These are phyloP conservation scores for Entomortierella lignicola DNA, from an alignment of 192 early-diverging fungal species.

Conservation along the genomic window DNA sequence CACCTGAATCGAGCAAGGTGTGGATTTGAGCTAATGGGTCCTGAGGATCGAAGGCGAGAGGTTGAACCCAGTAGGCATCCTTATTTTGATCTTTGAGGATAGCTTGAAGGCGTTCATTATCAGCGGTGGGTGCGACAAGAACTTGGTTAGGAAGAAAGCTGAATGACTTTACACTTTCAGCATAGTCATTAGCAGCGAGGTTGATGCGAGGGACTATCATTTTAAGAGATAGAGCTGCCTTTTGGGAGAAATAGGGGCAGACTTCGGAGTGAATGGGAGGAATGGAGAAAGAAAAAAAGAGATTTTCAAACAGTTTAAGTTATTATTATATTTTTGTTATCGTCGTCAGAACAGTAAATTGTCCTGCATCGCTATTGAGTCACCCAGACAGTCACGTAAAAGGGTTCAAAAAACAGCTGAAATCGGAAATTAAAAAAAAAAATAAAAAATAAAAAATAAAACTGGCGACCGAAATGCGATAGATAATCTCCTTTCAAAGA, in stretches of 20 bases:
- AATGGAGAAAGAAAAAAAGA: neutral
- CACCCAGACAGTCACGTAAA: no score
- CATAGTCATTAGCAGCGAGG: slow-evolving; percentile 29
- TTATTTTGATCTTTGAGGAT: slow-evolving; percentile 44
- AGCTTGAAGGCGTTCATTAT: slow-evolving; percentile 29
- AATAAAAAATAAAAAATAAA: no score
- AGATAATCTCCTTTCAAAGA: neutral
- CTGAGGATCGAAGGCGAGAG: slow-evolving; percentile 48
- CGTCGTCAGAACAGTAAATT: neutral
- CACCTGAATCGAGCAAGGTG: slow-evolving; percentile 59
- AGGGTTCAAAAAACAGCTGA: no score
- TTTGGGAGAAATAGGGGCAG: neutral
- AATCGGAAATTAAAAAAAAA: no score
- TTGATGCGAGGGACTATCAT: slow-evolving; percentile 50
- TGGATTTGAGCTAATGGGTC: slow-evolving; percentile 53
- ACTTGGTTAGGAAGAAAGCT: slow-evolving; percentile 41
- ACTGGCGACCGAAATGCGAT: neutral
- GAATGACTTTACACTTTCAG: slow-evolving; percentile 19
- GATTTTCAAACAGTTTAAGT: neutral
- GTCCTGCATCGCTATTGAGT: neutral
- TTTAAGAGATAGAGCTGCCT: neutral
- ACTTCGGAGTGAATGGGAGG: neutral
- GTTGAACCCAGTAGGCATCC: slow-evolving; percentile 58
- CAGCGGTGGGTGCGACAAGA: slow-evolving; percentile 40
- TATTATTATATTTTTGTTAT: neutral